Base-by-base conservation (phyloP, 768 basidiomycete species). In the Termitomyces sp. region DNA sequence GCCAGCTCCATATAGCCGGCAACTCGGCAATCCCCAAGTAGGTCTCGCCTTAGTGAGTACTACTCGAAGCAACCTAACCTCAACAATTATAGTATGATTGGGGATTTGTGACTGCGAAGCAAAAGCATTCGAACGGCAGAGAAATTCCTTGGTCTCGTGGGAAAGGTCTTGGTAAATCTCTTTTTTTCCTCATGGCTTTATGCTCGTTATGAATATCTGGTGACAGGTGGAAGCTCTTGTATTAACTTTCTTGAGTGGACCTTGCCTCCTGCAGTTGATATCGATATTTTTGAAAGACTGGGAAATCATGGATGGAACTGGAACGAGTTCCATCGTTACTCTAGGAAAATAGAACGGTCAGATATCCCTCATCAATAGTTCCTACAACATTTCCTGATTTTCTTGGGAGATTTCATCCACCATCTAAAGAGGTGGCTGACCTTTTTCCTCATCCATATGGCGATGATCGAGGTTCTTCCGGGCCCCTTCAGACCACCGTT, bases 301-400 rank as follows among this genome's bases (percentile, higher is more conserved):
- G 82, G 82, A 6, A 83, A 83, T 56, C 70, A 72, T 1, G 81
- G 81, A 5, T 84, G 82, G 81, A 81, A 80, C 60, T 83, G 78
- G 79, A 63, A 70, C 0, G 71, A 74, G 20, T 77, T 72, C 53
- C 54, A 67, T 8, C 72, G 74, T 48, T 76, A 77, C 58, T 71
- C 69, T 5, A 68, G 67, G 57, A 73, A 70, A 52, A 63, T 69
- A 8, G 74, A 76, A 61, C 75, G 62, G 78, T 79, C 2, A 20
- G 8, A 49, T 58, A 30, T 30, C 26, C 28, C 24, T 3, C 49
- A 7, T 18, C 58, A 7, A n/a, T 35, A 26, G 35, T 8, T 18
- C 18, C 10, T n/a, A 5, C 24, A 36, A 5, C 18, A 32, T 20
- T 20, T 54, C 55, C 22, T 45, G 36, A 48, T 30, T 30, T 7